Percentiles rank a stretch among this genome's conserved stretches.
Evolutionary conservation across 805 yeast genomes (phyloP).

Genomic region (Metschnikowia cerradonensis): DNA sequence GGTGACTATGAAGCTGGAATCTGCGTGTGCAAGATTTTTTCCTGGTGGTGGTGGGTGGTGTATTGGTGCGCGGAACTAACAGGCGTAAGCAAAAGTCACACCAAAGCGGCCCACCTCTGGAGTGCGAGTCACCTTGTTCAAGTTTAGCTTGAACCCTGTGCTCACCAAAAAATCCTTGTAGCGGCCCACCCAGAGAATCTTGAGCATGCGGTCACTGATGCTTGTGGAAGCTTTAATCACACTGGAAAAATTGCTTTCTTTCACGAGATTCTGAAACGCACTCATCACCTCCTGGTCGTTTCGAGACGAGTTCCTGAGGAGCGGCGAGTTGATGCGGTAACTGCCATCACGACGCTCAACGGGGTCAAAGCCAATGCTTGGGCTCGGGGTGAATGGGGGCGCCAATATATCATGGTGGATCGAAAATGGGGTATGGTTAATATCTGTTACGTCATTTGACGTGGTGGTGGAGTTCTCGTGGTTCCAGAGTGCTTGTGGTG

Average conservation of each 20-base stretch:
- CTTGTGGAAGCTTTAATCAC: constrained; percentile 74
- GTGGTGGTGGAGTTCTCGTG: not conserved
- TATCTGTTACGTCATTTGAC: not conserved
- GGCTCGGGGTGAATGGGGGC: constrained; percentile 3
- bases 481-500: not conserved
- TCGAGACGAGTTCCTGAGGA: constrained; percentile 11
- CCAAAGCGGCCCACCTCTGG: constrained; percentile 56
- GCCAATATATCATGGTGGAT: constrained; percentile 15
- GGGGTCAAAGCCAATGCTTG: constrained; percentile 1
- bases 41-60: constrained; percentile 12
- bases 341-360: constrained; percentile 17
- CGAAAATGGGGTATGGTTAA: constrained; percentile 2
- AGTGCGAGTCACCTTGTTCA: constrained; percentile 31
- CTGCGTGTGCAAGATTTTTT: not conserved
- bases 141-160: constrained; percentile 59
- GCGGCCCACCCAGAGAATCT: constrained; percentile 84
- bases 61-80: constrained; percentile 22
- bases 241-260: constrained; percentile 56
- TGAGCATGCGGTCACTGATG: constrained; percentile 55
- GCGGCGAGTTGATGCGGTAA: constrained; percentile 26
- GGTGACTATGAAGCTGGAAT: not conserved
- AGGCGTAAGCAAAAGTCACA: constrained; percentile 57
- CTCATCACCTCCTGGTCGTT: constrained; percentile 34
- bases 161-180: constrained; percentile 73
- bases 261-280: constrained; percentile 48